phyloP scores from a whole-genome alignment of 345 rosid species.

The Rubroshorea leprosula region DNA sequence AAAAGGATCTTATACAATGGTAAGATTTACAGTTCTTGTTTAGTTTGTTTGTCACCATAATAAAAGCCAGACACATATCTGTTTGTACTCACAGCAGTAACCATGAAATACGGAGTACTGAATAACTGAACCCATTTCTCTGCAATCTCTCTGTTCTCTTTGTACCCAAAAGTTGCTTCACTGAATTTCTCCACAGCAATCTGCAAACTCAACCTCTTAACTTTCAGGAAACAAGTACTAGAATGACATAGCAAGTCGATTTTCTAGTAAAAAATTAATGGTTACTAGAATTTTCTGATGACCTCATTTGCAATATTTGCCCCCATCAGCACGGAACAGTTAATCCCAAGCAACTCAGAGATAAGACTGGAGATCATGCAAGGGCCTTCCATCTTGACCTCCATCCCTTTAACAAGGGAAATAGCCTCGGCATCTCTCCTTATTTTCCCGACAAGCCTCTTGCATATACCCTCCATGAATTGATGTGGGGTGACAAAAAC shows the following conservation, averaged over 20 bases:
- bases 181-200: constrained; percentile 91
- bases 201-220: constrained; percentile 30
- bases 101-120: constrained; percentile 76
- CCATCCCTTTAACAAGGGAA: constrained; percentile 97
- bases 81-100: constrained; percentile 59
- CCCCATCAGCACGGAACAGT: constrained; percentile 91
- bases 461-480: constrained; percentile 84
- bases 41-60: neutral
- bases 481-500: constrained; percentile 96
- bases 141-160: constrained; percentile 56
- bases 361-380: constrained; percentile 85
- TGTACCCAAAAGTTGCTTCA: constrained; percentile 92
- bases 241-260: neutral
- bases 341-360: constrained; percentile 61
- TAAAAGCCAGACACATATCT: neutral
- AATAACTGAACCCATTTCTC: constrained; percentile 89
- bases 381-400: constrained; percentile 91
- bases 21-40: too few species aligned
- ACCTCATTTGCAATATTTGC: constrained; percentile 98
- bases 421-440: constrained; percentile 61
- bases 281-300: constrained; percentile 6
- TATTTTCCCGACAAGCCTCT: constrained; percentile 65
- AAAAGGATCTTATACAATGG: too few species aligned
- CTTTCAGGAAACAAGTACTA: neutral
- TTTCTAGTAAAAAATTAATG: neutral